phyloP scores from a whole-genome alignment of 176 grass and related monocot species.

The Microstegium vimineum region DNA sequence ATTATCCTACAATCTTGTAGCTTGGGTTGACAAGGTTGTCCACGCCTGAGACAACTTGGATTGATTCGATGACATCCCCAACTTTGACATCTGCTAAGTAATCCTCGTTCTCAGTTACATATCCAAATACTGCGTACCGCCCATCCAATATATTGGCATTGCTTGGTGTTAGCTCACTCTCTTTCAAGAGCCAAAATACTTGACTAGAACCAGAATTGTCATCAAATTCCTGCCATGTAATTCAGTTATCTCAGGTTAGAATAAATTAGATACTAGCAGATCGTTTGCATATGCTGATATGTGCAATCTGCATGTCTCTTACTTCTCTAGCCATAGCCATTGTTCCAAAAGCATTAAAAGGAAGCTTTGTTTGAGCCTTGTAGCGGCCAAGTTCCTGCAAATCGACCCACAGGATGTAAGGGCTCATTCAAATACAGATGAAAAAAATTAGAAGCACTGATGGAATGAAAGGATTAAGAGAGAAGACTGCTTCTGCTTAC shows the following conservation, averaged over 20 bases:
- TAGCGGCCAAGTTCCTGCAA: conserved; percentile 89
- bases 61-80: conserved; percentile 93
- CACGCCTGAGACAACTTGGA: conserved; percentile 84
- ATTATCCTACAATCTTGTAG: conserved; percentile 89
- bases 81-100: conserved; percentile 90
- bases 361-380: conserved; percentile 94
- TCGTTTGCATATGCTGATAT: not conserved
- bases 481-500: conserved; percentile 26
- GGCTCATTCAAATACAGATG: conserved; percentile 2
- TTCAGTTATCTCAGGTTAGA: conserved; percentile 8
- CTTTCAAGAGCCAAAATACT: conserved; percentile 97
- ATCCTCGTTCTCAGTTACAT: conserved; percentile 87
- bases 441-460: not conserved
- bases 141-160: conserved; percentile 98
- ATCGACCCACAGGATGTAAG: not conserved
- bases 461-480: conserved; percentile 1
- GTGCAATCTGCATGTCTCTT: conserved; percentile 30
- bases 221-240: conserved; percentile 83
- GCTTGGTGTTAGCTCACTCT: conserved; percentile 97
- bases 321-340: conserved; percentile 99
- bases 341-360: conserved; percentile 97
- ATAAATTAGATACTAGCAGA: not conserved
- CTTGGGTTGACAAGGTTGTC: conserved; percentile 91
- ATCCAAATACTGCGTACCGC: conserved; percentile 79
- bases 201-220: conserved; percentile 94